Evolutionary conservation across 2,329 filamentous ascomycete genomes (phyloP).

Genomic region (Ophiosphaerella narmari): DNA sequence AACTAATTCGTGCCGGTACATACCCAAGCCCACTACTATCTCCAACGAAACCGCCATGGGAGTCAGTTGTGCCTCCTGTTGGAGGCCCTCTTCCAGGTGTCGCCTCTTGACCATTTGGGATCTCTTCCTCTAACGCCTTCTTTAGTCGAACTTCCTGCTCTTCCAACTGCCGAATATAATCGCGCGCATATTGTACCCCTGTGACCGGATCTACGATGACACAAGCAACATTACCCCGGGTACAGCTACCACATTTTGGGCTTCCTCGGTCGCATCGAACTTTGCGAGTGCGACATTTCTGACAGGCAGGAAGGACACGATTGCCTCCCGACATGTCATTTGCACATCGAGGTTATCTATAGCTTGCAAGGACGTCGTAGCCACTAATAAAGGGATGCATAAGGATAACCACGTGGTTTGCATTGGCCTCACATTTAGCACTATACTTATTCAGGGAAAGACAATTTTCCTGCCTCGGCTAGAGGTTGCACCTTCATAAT

Average conservation of each 20-base stretch:
- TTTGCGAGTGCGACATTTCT: constrained; percentile 20
- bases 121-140: neutral
- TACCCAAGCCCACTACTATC: constrained; percentile 19
- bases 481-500: no score
- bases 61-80: constrained; percentile 6
- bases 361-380: no score
- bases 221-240: constrained; percentile 14
- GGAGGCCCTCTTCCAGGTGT: constrained; percentile 2
- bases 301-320: constrained; percentile 24
- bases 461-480: no score
- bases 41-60: constrained; percentile 16
- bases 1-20: no score
- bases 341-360: no score
- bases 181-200: constrained; percentile 18
- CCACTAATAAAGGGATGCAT: no score
- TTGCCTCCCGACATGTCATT: neutral
- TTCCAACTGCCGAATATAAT: constrained; percentile 15
- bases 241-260: constrained; percentile 20
- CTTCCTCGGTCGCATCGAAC: constrained; percentile 16
- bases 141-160: constrained; percentile 9
- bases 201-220: constrained; percentile 16
- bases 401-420: no score
- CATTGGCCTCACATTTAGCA: no score
- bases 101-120: neutral
- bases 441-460: no score